Evolutionary conservation across 2,329 filamentous ascomycete genomes (phyloP).

Genomic region (Neoscytalidium dimidiatum): DNA sequence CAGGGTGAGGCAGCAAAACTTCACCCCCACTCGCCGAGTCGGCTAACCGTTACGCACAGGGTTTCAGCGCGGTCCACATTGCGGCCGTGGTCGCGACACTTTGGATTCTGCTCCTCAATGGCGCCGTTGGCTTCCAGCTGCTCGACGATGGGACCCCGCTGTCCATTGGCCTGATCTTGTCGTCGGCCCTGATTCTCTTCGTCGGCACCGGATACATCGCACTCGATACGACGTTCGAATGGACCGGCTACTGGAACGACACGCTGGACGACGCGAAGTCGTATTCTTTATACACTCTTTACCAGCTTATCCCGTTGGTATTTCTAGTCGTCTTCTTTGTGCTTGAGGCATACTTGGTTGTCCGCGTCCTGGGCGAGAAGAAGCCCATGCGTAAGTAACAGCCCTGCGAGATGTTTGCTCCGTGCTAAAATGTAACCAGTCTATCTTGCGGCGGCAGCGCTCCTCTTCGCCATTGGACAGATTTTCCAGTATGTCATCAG

Average conservation of each 20-base stretch:
- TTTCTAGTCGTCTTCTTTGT: conserved; percentile 87
- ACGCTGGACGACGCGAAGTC: conserved; percentile 59
- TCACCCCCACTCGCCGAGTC: background rate
- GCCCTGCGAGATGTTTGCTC: background rate
- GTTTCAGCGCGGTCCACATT: conserved; percentile 86
- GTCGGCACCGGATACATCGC: conserved; percentile 94
- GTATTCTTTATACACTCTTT: conserved; percentile 90
- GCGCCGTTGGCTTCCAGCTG: conserved; percentile 87
- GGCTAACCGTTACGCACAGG: conserved; percentile 50
- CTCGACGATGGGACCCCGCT: conserved; percentile 89
- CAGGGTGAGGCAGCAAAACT: conserved; percentile 57
- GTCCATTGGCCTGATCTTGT: conserved; percentile 73
- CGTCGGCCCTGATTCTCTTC: conserved; percentile 72
- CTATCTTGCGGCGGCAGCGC: conserved; percentile 70
- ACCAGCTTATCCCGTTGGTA: conserved; percentile 84
- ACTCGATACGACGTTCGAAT: conserved; percentile 85
- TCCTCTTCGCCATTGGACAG: conserved; percentile 89
- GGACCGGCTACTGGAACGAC: conserved; percentile 74
- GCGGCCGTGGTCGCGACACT: conserved; percentile 84
- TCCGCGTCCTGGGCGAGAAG: conserved; percentile 82
- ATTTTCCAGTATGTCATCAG: conserved; percentile 96
- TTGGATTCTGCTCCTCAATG: conserved; percentile 92
- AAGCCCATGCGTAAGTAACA: conserved; percentile 77
- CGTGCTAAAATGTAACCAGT: conserved; percentile 46
- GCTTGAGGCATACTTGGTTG: conserved; percentile 79